Evolutionary conservation across 257 asterid genomes (phyloP), one percentile per base, ranked within the genome.

Genomic region (Fraxinus pennsylvanica): DNA sequence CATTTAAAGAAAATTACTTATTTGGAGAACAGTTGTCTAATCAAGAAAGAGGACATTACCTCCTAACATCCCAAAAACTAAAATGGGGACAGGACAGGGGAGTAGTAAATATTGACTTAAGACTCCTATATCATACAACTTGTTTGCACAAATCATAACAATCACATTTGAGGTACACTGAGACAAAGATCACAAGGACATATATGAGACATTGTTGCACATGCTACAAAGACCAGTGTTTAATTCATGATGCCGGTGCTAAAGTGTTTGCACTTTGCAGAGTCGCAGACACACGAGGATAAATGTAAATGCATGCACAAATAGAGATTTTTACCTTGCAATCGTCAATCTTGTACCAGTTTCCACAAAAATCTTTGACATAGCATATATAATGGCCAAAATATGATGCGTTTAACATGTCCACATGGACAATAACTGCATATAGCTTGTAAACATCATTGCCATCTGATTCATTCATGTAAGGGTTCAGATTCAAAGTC

Each of bases 321-420:
- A 78, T 59, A 59, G 59, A 36, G 70, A 59, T n/a, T 29, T 25
- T 68, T 88, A 96, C 99, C 99, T 93, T 91, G 76, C 95, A 89
- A 80, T 96, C 99, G 84, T 96, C 99, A 72, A 96, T 82, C 84
- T 94, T 85, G 82, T 93, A 89, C 99, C 99, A 96, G 72, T 84
- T 88, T 76, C 97, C 99, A 67, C 82, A 72, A 76, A 92, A 90
- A 80, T 96, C 98, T 83, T 92, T 93, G 72, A 91, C 78, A 79
- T 89, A 96, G 90, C 99, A 96, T 81, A 96, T 92, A 86, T 96
- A 96, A 84, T 96, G 99, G 73, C 99, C 99, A 76, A 96, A 96
- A 82, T 81, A 93, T 14, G 99, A 96, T 47, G 99, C 99, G 86
- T 96, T 96, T 81, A 96, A 88, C 99, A 93, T 92, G 89, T 96